Evolutionary conservation across 2,329 filamentous ascomycete genomes (phyloP).

Genomic region (Cladosporium colombiae): DNA sequence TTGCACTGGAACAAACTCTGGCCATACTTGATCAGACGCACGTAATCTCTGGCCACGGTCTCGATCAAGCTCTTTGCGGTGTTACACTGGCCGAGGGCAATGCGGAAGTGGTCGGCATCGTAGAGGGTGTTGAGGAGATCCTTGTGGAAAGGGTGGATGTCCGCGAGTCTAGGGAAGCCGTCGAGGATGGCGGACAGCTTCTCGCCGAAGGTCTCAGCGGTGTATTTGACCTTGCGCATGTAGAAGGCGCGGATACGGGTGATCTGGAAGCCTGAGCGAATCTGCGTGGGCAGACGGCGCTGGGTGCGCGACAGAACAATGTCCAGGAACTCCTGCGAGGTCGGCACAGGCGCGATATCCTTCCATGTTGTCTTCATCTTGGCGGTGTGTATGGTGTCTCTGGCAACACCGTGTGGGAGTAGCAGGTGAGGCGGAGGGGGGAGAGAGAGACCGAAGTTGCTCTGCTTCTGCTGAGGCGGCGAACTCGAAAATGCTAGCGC

Average conservation of each 20-base stretch:
- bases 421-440: conserved; percentile 2
- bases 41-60: conserved; percentile 93
- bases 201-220: conserved; percentile 92
- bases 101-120: conserved; percentile 96
- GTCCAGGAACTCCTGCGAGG: conserved; percentile 93
- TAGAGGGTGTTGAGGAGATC: conserved; percentile 96
- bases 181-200: conserved; percentile 90
- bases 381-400: conserved; percentile 22
- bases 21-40: conserved; percentile 93
- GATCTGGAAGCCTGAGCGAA: conserved; percentile 94
- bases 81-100: conserved; percentile 91
- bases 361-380: conserved; percentile 63
- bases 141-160: conserved; percentile 93
- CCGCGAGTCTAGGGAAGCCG: conserved; percentile 86
- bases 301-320: conserved; percentile 94
- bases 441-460: conserved; percentile 11
- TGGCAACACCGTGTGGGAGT: conserved; percentile 8
- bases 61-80: conserved; percentile 97
- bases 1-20: conserved; percentile 98
- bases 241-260: conserved; percentile 93
- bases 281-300: conserved; percentile 90
- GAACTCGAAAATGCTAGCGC: conserved; percentile 17
- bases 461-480: neutral
- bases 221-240: conserved; percentile 97
- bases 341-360: conserved; percentile 61